Evolutionary conservation across 495 filamentous ascomycete species (phyloP).

Genomic region (Aspergillus bertholletiae): DNA sequence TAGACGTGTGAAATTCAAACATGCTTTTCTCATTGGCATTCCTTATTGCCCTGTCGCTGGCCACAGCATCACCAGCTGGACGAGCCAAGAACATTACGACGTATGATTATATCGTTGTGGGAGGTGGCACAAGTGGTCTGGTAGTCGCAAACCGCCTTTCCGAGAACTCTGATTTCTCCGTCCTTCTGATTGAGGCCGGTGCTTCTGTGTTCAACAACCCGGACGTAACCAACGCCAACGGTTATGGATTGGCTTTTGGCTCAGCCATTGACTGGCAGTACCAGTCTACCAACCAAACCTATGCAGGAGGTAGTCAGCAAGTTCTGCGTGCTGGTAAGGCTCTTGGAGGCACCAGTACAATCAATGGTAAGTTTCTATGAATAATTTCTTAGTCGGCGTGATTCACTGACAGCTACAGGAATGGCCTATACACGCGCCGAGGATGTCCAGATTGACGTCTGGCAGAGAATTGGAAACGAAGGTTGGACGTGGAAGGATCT

Average conservation of each 20-base stretch:
- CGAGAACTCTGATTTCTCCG: slow-evolving; percentile 38
- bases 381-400: neutral
- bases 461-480: slow-evolving; percentile 54
- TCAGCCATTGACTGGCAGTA: slow-evolving; percentile 53
- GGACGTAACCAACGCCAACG: slow-evolving; percentile 43
- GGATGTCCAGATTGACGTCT: slow-evolving; percentile 44
- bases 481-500: slow-evolving; percentile 60
- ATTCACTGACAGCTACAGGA: slow-evolving; percentile 20
- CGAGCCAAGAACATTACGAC: neutral
- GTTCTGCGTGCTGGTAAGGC: slow-evolving; percentile 46
- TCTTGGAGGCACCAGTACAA: slow-evolving; percentile 49
- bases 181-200: slow-evolving; percentile 56
- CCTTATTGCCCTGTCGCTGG: neutral
- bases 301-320: slow-evolving; percentile 29
- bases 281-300: slow-evolving; percentile 39
- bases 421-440: slow-evolving; percentile 44
- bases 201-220: slow-evolving; percentile 42
- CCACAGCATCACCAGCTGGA: neutral
- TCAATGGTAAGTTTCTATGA: slow-evolving; percentile 40
- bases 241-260: slow-evolving; percentile 38
- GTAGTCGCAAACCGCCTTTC: slow-evolving; percentile 52
- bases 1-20: neutral
- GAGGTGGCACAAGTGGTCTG: slow-evolving; percentile 52
- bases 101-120: slow-evolving; percentile 50
- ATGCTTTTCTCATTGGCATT: neutral